Percentiles rank a stretch among this genome's conserved stretches.
phyloP scores from a whole-genome alignment of 129 eudicot genomes.

The Flaveria bidentis region DNA sequence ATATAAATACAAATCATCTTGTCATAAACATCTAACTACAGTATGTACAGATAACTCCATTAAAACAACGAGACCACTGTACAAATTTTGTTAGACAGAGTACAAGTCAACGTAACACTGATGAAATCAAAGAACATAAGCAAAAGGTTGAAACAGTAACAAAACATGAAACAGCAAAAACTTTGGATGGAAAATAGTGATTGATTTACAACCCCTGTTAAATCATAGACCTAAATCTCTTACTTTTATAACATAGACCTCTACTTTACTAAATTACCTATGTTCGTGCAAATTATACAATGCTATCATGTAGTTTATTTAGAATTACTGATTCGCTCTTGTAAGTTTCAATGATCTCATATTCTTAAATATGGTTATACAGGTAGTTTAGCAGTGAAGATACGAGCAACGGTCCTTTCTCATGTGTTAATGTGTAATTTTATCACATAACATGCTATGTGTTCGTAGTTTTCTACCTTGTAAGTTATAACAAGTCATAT shows the following conservation, averaged over 20 bases:
- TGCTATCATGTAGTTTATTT: too few relatives aligned
- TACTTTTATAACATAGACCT: conserved; percentile 31
- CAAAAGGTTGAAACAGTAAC: conserved; percentile 26
- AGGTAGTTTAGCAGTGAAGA: too few relatives aligned
- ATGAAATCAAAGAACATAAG: background rate
- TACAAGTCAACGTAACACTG: background rate
- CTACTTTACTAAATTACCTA: background rate
- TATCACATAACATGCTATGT: too few relatives aligned
- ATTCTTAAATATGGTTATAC: too few relatives aligned
- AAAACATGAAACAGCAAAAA: conserved; percentile 25
- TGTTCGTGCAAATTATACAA: background rate
- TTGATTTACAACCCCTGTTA: conserved; percentile 35
- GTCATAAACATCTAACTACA: background rate
- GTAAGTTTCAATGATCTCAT: too few relatives aligned
- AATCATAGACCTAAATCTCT: conserved; percentile 30
- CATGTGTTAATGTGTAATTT: too few relatives aligned
- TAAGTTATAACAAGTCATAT: too few relatives aligned
- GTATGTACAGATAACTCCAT: background rate
- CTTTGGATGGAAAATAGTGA: conserved; percentile 27
- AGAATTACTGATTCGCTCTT: too few relatives aligned
- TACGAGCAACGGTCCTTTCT: too few relatives aligned
- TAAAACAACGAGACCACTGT: background rate
- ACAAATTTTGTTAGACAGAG: background rate
- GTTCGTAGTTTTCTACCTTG: too few relatives aligned
- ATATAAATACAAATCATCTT: background rate